Evolutionary conservation across 73 alveolate genomes (phyloP).

Genomic region (Stentor coeruleus): DNA sequence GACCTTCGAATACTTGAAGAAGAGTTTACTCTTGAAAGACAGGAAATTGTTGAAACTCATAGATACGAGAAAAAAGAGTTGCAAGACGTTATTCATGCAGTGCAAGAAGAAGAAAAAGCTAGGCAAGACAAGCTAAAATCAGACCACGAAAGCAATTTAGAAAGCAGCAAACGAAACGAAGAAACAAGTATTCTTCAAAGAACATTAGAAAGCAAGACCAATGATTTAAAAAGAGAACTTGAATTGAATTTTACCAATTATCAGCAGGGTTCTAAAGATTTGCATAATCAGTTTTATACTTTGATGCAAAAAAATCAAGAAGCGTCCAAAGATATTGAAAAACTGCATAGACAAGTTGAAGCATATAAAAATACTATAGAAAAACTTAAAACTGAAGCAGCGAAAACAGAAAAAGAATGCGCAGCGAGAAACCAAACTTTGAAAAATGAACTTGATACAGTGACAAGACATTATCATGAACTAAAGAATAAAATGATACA

Average conservation of each 20-base stretch:
- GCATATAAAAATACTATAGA: slow-evolving; percentile 72
- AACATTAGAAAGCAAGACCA: slow-evolving; percentile 65
- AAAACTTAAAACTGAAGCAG: slow-evolving; percentile 79
- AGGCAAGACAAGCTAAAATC: slow-evolving; percentile 83
- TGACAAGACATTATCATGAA: slow-evolving; percentile 85
- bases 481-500: slow-evolving; percentile 88
- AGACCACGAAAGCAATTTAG: slow-evolving; percentile 80
- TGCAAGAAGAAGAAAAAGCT: slow-evolving; percentile 87
- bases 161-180: slow-evolving; percentile 71
- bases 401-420: slow-evolving; percentile 90
- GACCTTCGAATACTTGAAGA: slow-evolving; percentile 81
- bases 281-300: slow-evolving; percentile 77
- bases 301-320: slow-evolving; percentile 70
- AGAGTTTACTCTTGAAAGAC: slow-evolving; percentile 88
- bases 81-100: slow-evolving; percentile 90
- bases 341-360: slow-evolving; percentile 66
- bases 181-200: slow-evolving; percentile 70
- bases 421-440: slow-evolving; percentile 89
- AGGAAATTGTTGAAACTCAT: slow-evolving; percentile 84
- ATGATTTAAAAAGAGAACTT: slow-evolving; percentile 63
- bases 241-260: slow-evolving; percentile 69
- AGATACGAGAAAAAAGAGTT: slow-evolving; percentile 89
- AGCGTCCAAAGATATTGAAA: slow-evolving; percentile 70
- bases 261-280: slow-evolving; percentile 82
- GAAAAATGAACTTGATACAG: slow-evolving; percentile 85